A percentile compares a stretch with the other conserved stretches of the same genome.
These are phyloP conservation scores for Entomortierella beljakovae DNA, from an alignment of 192 early-diverging fungal species.

Conservation along the genomic window DNA sequence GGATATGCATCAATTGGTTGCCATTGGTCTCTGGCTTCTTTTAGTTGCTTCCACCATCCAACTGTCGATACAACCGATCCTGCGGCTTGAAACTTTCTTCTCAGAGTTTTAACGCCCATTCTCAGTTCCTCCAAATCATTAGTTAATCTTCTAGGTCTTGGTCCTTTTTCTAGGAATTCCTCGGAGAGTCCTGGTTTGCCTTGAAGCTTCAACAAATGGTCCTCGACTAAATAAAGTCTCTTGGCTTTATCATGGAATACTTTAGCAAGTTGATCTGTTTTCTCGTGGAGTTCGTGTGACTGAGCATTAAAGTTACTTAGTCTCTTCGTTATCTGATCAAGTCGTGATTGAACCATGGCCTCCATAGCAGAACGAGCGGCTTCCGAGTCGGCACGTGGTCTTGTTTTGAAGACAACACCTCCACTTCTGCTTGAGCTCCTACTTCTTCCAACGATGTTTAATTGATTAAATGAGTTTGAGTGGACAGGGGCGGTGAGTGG, in stretches of 20 bases:
- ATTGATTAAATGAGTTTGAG: neutral
- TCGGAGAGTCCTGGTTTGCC: slow-evolving; percentile 47
- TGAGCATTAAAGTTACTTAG: slow-evolving; percentile 23
- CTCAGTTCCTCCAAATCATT: slow-evolving; percentile 42
- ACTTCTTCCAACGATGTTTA: slow-evolving; percentile 4
- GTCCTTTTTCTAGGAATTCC: slow-evolving; percentile 6
- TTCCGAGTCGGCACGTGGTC: slow-evolving; percentile 34
- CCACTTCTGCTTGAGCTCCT: slow-evolving; percentile 22
- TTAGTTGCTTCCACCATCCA: slow-evolving; percentile 29
- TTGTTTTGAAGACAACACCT: slow-evolving; percentile 19
- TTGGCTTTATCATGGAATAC: slow-evolving; percentile 27
- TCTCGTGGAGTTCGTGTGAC: slow-evolving; percentile 19
- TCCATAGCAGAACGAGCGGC: slow-evolving; percentile 33
- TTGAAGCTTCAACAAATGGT: slow-evolving; percentile 36
- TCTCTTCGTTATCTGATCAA: slow-evolving; percentile 23
- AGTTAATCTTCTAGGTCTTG: slow-evolving; percentile 17
- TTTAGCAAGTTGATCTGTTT: slow-evolving; percentile 11
- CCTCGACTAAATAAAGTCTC: slow-evolving; percentile 39
- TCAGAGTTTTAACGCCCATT: slow-evolving; percentile 43
- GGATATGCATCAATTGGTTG: neutral
- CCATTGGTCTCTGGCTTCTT: neutral
- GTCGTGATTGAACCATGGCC: slow-evolving; percentile 24
- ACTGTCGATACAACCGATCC: slow-evolving; percentile 23
- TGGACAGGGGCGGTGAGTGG: slow-evolving; percentile 10
- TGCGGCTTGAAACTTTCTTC: slow-evolving; percentile 45